Conservation (phyloP, 441 rosid genomes). For the Melastoma candidum region DNA sequence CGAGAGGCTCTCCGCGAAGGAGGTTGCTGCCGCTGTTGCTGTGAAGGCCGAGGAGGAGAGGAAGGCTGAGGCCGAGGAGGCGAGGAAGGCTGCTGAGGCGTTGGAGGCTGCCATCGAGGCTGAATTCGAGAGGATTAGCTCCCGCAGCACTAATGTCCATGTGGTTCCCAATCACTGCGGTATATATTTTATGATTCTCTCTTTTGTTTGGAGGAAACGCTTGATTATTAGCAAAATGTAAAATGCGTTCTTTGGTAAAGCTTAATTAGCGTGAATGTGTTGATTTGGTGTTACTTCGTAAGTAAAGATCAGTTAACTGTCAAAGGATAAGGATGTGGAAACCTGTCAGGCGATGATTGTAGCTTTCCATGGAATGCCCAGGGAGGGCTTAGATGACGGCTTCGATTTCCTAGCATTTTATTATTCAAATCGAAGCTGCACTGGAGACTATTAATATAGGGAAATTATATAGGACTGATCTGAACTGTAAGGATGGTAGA, state of each 20-base stretch:
- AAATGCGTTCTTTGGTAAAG: constrained; percentile 4
- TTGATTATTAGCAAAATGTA: constrained; percentile 1
- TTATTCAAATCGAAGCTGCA: too few species aligned
- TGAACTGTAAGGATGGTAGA: too few species aligned
- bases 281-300: too few species aligned
- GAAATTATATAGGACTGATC: too few species aligned
- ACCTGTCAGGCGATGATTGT: too few species aligned
- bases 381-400: too few species aligned
- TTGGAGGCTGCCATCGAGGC: constrained; percentile 68
- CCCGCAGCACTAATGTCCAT: constrained; percentile 64
- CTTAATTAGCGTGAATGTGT: neutral
- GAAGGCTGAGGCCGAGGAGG: constrained; percentile 16
- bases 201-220: neutral
- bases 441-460: too few species aligned
- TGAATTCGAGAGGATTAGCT: constrained; percentile 70
- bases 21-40: constrained; percentile 2
- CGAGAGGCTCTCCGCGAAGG: constrained; percentile 2
- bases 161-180: constrained; percentile 89
- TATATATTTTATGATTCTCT: constrained; percentile 14
- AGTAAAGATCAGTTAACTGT: too few species aligned
- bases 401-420: too few species aligned
- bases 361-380: too few species aligned
- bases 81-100: constrained; percentile 34
- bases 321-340: too few species aligned
- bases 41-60: constrained; percentile 16